Evolutionary conservation across 129 eudicot species (phyloP), one percentile per base, ranked within the genome.

Genomic region (Flaveria brownii): DNA sequence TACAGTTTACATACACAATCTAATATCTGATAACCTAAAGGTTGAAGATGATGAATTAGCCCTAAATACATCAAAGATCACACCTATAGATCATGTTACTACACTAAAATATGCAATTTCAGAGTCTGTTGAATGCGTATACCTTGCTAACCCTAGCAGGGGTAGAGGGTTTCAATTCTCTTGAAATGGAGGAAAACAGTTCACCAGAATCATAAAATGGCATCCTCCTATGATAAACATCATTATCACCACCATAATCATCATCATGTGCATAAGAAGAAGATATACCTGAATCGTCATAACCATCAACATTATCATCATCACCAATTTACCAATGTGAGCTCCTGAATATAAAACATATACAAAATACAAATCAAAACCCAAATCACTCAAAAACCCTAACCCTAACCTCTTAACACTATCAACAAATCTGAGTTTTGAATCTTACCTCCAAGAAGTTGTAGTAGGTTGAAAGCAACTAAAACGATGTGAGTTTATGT

Each of bases 121-220:
- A 63, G 10, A 50, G n/a, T 46, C 60, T 18, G n/a, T 47, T 47
- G 39, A 41, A 70, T 9, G 16, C 39, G 55, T 28, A 77, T 87
- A 91, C 97, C 97, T 91, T 91, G 56, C 42, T 71, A 26, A 76
- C 82, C 78, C 97, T 87, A 56, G 85, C 86, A 52, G 97, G 90
- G 7, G 95, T 85, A 15, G 92, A 86, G 0, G 90, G 87, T 85
- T 88, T 88, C 81, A 90, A 84, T 60, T 93, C 92, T 10, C 88
- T 81, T 17, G 96, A 86, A 77, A 87, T 87, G 0, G 96, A 83
- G 16, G 80, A 62, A 11, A 81, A 41, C 56, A 90, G 63, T 73
- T 91, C 97, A 25, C 87, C 92, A 13, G 97, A 87, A 81, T 88
- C 88, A 67, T 83, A 84, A 70, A 77, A 55, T 0, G 86, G 79